Evolutionary conservation across 768 basidiomycete genomes (phyloP).

Genomic region (Trametes cubensis): DNA sequence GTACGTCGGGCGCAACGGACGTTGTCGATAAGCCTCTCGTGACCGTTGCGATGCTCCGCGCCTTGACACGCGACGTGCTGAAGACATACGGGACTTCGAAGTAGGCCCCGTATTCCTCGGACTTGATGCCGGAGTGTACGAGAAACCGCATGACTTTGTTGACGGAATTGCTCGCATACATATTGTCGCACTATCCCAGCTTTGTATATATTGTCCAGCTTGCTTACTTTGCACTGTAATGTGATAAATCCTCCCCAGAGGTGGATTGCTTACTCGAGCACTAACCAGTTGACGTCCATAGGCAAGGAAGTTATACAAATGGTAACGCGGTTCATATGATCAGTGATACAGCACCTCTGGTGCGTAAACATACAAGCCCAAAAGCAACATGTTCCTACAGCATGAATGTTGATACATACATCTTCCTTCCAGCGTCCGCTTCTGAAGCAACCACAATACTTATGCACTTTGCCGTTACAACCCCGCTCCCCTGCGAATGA

Average conservation of each 20-base stretch:
- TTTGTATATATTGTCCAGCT: no score
- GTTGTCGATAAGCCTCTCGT: conserved; percentile 44
- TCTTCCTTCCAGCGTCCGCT: not conserved
- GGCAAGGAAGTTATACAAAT: no score
- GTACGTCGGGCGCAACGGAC: conserved; percentile 42
- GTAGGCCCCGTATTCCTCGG: not conserved
- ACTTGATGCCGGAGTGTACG: not conserved
- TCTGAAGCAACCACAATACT: not conserved
- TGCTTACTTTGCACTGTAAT: no score
- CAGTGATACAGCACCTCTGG: no score
- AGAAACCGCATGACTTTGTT: not conserved
- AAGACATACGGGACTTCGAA: conserved; percentile 35
- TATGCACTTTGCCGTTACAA: not conserved
- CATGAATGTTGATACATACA: not conserved
- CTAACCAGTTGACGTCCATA: no score
- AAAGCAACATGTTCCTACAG: not conserved
- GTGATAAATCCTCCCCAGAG: no score
- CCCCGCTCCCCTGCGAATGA: no score
- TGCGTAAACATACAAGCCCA: not conserved
- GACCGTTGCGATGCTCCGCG: conserved; percentile 68
- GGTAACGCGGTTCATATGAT: no score
- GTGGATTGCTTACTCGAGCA: no score
- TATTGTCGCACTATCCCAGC: not conserved
- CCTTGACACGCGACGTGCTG: conserved; percentile 52
- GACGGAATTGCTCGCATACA: conserved; percentile 1